Evolutionary conservation across 495 filamentous ascomycete genomes (phyloP).

Genomic region (Thermothielavioides terrestris): DNA sequence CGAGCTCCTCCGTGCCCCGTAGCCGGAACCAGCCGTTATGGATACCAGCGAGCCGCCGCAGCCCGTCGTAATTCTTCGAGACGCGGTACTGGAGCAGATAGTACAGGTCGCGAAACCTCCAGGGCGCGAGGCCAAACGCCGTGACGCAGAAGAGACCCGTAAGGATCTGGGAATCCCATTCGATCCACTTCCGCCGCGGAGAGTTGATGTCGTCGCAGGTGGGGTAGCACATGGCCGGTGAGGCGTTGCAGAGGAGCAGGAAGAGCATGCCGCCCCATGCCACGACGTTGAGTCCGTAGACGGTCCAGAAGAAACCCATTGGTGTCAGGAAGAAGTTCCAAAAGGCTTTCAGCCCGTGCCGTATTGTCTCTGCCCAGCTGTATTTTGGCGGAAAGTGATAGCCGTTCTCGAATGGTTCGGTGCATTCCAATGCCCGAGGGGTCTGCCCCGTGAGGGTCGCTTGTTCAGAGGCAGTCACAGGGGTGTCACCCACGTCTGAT

Average conservation of each 20-base stretch:
- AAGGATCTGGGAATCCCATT: constrained; percentile 75
- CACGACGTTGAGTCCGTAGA: constrained; percentile 74
- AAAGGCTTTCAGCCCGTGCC: constrained; percentile 47
- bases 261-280: constrained; percentile 92
- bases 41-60: constrained; percentile 55
- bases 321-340: constrained; percentile 52
- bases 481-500: not conserved
- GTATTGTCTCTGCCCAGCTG: constrained; percentile 50
- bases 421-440: not conserved
- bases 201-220: constrained; percentile 66
- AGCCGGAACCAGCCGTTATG: constrained; percentile 65
- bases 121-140: constrained; percentile 74
- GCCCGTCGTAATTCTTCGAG: constrained; percentile 39
- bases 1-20: constrained; percentile 43
- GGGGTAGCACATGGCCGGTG: constrained; percentile 70
- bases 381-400: constrained; percentile 65
- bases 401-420: constrained; percentile 43
- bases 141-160: constrained; percentile 83
- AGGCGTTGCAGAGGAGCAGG: constrained; percentile 66
- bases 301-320: constrained; percentile 59
- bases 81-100: constrained; percentile 57
- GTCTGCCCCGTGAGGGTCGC: constrained; percentile 2
- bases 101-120: constrained; percentile 75
- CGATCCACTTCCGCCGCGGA: constrained; percentile 69
- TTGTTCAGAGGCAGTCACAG: not conserved